Conservation (phyloP, 1,139 yeast genomes). For the Pichia sp. region DNA sequence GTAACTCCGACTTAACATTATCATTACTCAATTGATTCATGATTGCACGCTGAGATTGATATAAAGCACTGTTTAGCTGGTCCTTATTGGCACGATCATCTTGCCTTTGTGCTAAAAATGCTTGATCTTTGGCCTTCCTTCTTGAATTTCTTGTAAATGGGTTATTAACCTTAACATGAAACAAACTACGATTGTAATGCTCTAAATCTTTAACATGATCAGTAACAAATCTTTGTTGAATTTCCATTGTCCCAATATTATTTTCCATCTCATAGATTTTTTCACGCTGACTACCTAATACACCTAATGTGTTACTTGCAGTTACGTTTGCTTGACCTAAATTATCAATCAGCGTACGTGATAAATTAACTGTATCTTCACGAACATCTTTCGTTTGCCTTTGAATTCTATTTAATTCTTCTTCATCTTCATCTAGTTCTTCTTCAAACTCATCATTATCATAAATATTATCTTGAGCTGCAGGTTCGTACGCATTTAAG, state of each 20-base stretch:
- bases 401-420: constrained; percentile 77
- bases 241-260: constrained; percentile 67
- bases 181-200: constrained; percentile 73
- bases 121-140: constrained; percentile 68
- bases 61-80: constrained; percentile 21
- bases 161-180: constrained; percentile 73
- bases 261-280: constrained; percentile 74
- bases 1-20: constrained; percentile 26
- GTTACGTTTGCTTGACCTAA: constrained; percentile 90
- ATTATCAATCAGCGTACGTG: constrained; percentile 79
- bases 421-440: constrained; percentile 75
- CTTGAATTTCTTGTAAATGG: constrained; percentile 85
- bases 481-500: constrained; percentile 25
- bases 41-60: constrained; percentile 24
- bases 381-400: constrained; percentile 57
- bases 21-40: constrained; percentile 19
- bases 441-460: constrained; percentile 29
- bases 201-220: constrained; percentile 77
- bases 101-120: constrained; percentile 53
- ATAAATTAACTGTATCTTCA: constrained; percentile 78
- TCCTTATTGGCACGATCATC: constrained; percentile 26
- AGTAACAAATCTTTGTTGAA: constrained; percentile 78
- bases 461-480: constrained; percentile 20
- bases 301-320: constrained; percentile 84
- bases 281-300: constrained; percentile 90